Evolutionary conservation across 306 rosid species (phyloP), one percentile per base, ranked within the genome.

Genomic region (Ammopiptanthus mongolicus): DNA sequence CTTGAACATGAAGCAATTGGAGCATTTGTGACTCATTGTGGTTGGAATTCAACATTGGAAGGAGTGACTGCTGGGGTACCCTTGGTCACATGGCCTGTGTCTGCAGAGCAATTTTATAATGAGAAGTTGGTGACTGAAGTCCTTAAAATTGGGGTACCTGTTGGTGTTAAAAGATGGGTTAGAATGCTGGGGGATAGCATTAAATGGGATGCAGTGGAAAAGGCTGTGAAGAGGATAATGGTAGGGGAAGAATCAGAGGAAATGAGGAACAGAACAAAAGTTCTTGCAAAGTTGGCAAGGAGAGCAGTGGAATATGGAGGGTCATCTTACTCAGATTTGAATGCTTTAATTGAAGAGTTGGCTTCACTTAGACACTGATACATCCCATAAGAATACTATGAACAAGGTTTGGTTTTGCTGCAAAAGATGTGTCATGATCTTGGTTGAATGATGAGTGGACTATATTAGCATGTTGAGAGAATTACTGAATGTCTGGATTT

Each of bases 11-110:
- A 72, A 68, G 83, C 85, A 0, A 12, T 73, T 3, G 90, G 88
- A 5, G 88, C 74, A 0, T 84, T 82, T 73, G 80, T 77, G 77
- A 84, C 84, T 2, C 83, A 84, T 42, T 84, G 87, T 64, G 88
- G 90, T 8, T 82, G 89, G 91, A 88, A 88, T 39, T 79, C 91
- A 29, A 81, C 77, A 0, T 57, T 88, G 13, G 94, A 87, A 77
- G 84, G 18, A 8, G 80, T 82, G 3, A 1, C 37, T 36, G 80
- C 61, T 0, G 88, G 88, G 37, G 78, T 84, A 3, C 85, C 91
- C 6, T 59, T 80, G 87, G 42, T 87, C 5, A 87, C 88, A 9
- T 82, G 87, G 88, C 87, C 91, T 0, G 23, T 84, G 21, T 4
- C 1, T 0, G 78, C 80, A 0, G 80, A 84, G n/a, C 87, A 87